These are phyloP conservation scores for Claviceps cyperi DNA, from an alignment of 2,329 filamentous ascomycete genomes.

Conservation along the genomic window DNA sequence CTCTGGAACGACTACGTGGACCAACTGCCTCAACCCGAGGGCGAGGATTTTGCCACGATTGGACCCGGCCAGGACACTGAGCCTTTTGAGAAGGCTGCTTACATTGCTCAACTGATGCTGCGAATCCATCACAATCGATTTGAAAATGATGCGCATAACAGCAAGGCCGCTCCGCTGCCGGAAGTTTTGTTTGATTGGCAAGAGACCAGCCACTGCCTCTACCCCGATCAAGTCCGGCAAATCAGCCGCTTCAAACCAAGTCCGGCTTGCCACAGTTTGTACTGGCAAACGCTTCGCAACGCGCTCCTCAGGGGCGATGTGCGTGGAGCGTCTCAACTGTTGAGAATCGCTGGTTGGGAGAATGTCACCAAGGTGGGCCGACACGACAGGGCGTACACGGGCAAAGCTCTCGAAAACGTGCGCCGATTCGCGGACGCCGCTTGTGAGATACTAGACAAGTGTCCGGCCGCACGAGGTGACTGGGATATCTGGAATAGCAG, in stretches of 20 bases:
- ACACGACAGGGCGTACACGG: conserved; percentile 54
- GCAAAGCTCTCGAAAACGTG: conserved; percentile 63
- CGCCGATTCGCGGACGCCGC: conserved; percentile 56
- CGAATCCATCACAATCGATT: conserved; percentile 58
- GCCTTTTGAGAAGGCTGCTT: conserved; percentile 61
- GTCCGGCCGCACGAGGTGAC: conserved; percentile 53
- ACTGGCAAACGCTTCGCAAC: conserved; percentile 74
- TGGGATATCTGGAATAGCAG: conserved; percentile 75
- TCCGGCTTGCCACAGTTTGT: conserved; percentile 61
- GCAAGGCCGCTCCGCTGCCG: conserved; percentile 45
- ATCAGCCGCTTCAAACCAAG: conserved; percentile 53
- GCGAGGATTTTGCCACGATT: conserved; percentile 45
- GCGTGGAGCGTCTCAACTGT: conserved; percentile 46
- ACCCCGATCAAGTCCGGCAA: conserved; percentile 49
- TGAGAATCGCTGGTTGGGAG: conserved; percentile 66
- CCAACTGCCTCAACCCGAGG: conserved; percentile 31
- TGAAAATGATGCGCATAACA: conserved; percentile 21
- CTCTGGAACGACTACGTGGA: conserved; percentile 43
- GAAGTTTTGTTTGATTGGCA: conserved; percentile 76
- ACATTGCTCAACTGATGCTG: conserved; percentile 63
- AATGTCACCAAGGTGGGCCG: conserved; percentile 55
- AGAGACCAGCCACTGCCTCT: conserved; percentile 57
- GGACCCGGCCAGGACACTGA: conserved; percentile 48
- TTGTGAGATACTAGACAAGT: conserved; percentile 54
- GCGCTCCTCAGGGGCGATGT: conserved; percentile 65